Evolutionary conservation across 768 basidiomycete species (phyloP).

Genomic region (Kwoniella dendrophila): DNA sequence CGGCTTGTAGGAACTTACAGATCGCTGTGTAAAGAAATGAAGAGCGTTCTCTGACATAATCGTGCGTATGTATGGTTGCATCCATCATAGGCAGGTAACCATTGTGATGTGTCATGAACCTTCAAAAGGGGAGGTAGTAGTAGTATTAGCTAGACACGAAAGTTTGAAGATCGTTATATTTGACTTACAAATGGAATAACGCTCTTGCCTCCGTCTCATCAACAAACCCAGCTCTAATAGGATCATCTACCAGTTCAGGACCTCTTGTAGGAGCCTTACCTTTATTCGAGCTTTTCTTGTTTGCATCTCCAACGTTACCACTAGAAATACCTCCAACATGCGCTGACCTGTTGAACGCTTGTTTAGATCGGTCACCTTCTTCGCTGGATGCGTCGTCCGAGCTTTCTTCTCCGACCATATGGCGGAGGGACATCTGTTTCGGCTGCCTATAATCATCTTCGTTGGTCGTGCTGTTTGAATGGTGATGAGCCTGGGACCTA

Average conservation of each 20-base stretch:
- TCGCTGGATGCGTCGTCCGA: slow-evolving; percentile 8
- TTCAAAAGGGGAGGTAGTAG: neutral
- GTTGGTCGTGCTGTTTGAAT: neutral
- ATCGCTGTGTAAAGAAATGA: slow-evolving; percentile 36
- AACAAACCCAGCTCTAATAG: slow-evolving; percentile 29
- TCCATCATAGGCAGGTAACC: slow-evolving; percentile 24
- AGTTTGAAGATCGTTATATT: neutral
- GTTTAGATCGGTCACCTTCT: neutral
- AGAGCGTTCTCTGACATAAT: slow-evolving; percentile 25
- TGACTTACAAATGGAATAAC: slow-evolving; percentile 35
- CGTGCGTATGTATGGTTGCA: slow-evolving; percentile 27
- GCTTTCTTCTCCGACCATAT: slow-evolving; percentile 24
- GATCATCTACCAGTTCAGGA: slow-evolving; percentile 31
- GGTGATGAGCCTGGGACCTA: slow-evolving; percentile 3
- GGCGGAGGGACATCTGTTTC: slow-evolving; percentile 23
- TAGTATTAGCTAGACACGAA: neutral
- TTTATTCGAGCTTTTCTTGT: slow-evolving; percentile 9
- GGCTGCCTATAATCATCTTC: slow-evolving; percentile 8
- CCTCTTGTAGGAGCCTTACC: slow-evolving; percentile 11
- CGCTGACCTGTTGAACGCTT: neutral
- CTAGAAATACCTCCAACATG: neutral
- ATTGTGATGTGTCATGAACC: slow-evolving; percentile 33
- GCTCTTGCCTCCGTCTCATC: slow-evolving; percentile 29
- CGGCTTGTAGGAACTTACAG: slow-evolving; percentile 1
- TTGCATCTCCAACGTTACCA: neutral